Evolutionary conservation across 345 rosid species (phyloP).

Genomic region (Aquilaria yunnanensis): DNA sequence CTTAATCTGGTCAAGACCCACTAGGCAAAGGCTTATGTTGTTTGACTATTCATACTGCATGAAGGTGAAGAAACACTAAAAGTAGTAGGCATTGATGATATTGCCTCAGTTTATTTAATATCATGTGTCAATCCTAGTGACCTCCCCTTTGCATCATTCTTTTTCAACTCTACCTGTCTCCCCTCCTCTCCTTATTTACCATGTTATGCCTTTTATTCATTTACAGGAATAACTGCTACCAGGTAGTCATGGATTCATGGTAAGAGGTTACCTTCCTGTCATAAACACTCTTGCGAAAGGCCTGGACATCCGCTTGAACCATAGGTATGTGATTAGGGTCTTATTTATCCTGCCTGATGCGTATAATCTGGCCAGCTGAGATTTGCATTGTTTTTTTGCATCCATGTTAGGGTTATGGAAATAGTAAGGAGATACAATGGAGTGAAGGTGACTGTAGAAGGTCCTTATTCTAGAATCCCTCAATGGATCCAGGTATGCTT

Average conservation of each 20-base stretch:
- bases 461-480: not conserved
- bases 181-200: not conserved
- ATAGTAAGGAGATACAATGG: conserved; percentile 62
- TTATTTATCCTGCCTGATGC: not conserved
- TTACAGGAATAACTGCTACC: conserved; percentile 83
- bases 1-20: no score
- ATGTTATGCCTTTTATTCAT: not conserved
- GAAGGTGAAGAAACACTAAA: no score
- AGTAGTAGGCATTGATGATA: not conserved
- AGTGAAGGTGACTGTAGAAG: conserved; percentile 74
- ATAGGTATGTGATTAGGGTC: conserved; percentile 39
- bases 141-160: no score
- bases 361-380: not conserved
- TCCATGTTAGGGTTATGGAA: conserved; percentile 54
- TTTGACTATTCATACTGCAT: no score
- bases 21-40: no score
- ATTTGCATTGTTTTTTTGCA: not conserved
- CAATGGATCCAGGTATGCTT: no score
- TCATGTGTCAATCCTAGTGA: no score
- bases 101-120: not conserved
- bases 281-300: conserved; percentile 95
- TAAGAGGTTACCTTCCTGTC: conserved; percentile 93
- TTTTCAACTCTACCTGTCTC: not conserved
- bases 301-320: conserved; percentile 75
- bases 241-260: conserved; percentile 98